phyloP scores from a whole-genome alignment of 2,329 filamentous ascomycete species.

The Tolypocladium pustulatum region DNA sequence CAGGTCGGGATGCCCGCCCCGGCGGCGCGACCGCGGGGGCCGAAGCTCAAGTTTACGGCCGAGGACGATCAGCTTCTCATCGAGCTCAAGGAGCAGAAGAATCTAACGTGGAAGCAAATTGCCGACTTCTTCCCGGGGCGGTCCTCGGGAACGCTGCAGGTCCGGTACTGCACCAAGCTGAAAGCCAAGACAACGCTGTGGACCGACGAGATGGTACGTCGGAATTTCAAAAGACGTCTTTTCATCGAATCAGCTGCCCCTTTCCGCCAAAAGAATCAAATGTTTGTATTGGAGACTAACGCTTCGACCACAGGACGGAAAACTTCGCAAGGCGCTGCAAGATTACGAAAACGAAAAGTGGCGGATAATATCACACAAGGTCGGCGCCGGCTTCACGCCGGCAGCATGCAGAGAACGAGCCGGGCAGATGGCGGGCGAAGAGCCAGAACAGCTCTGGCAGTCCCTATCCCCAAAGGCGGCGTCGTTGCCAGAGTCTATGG shows the following conservation, averaged over 20 bases:
- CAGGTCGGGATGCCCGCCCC: conserved; percentile 80
- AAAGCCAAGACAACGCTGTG: conserved; percentile 90
- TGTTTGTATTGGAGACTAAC: conserved; percentile 2
- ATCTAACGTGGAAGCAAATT: conserved; percentile 94
- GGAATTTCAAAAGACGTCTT: too few species aligned
- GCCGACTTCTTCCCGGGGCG: conserved; percentile 90
- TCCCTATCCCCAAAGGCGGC: conserved; percentile 38
- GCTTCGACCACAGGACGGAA: conserved; percentile 51
- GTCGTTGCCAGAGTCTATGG: conserved; percentile 10
- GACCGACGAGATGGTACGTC: conserved; percentile 81
- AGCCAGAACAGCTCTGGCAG: conserved; percentile 38
- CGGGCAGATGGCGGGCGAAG: conserved; percentile 44
- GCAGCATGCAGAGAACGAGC: conserved; percentile 77
- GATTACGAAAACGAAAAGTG: conserved; percentile 89
- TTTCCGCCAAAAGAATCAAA: too few species aligned
- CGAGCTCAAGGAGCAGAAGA: conserved; percentile 89
- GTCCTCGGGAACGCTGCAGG: conserved; percentile 82
- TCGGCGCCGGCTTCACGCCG: conserved; percentile 82
- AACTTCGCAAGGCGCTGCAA: conserved; percentile 64
- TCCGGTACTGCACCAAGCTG: conserved; percentile 88
- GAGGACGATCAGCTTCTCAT: conserved; percentile 84
- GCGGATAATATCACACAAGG: conserved; percentile 84
- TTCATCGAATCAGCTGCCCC: neutral
- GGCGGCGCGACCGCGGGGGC: conserved; percentile 69
- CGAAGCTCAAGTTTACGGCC: conserved; percentile 87